Conservation (phyloP, 2,329 filamentous ascomycete genomes). For the Colletotrichum ledebouriae region DNA sequence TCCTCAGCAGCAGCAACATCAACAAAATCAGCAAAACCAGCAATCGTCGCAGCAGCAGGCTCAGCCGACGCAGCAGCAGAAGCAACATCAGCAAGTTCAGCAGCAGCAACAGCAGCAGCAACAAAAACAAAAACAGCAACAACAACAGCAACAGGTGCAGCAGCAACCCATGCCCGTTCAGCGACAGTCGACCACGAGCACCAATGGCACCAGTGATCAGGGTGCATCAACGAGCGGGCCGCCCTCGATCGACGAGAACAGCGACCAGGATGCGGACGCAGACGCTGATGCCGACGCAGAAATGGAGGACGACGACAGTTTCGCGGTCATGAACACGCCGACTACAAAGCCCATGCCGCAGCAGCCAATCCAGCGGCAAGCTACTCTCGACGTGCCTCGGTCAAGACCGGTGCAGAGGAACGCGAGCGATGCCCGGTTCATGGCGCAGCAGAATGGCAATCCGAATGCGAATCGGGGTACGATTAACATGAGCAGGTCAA, state of each 20-base stretch:
- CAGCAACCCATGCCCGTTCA: conserved; percentile 43
- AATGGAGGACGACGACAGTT: conserved; percentile 72
- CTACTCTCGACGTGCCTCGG: conserved; percentile 59
- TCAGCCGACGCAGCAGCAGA: conserved; percentile 48
- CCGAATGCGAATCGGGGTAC: conserved; percentile 53
- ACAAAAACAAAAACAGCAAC: conserved; percentile 37
- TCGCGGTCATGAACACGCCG: conserved; percentile 63
- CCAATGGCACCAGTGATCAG: conserved; percentile 52
- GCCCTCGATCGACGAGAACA: conserved; percentile 61
- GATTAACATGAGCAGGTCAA: conserved; percentile 59
- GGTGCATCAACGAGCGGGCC: conserved; percentile 52
- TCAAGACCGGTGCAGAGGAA: conserved; percentile 52
- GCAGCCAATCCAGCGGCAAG: conserved; percentile 56
- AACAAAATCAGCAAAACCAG: conserved; percentile 44
- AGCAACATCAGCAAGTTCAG: conserved; percentile 49
- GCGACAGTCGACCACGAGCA: conserved; percentile 52
- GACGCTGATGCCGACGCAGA: conserved; percentile 58
- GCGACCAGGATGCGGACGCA: conserved; percentile 57
- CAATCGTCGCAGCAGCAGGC: conserved; percentile 51
- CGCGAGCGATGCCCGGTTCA: conserved; percentile 54
- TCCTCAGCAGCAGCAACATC: conserved; percentile 43
- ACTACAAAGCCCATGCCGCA: conserved; percentile 52
- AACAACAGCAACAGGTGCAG: conserved; percentile 42
- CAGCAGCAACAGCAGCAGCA: conserved; percentile 49
- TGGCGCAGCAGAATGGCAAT: conserved; percentile 59